Conservation (phyloP, 2,329 filamentous ascomycete species). For the Paraphaeosphaeria minitans region DNA sequence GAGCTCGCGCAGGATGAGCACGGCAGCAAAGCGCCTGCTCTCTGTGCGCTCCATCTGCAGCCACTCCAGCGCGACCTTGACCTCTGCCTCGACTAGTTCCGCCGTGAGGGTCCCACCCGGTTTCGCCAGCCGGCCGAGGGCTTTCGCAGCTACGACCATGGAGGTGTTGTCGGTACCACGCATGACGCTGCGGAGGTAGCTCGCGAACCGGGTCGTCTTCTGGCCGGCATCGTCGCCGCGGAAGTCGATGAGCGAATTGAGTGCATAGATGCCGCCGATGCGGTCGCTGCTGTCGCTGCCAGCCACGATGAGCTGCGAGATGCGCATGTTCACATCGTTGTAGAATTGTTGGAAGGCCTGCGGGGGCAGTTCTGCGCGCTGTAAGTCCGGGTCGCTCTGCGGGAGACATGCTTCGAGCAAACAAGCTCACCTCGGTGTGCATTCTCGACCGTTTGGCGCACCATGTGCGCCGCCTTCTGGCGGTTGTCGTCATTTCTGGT, state of each 20-base stretch:
- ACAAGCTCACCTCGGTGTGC: slow-evolving; percentile 52
- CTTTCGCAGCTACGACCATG: slow-evolving; percentile 87
- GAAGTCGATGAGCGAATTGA: slow-evolving; percentile 93
- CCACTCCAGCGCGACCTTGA: slow-evolving; percentile 96
- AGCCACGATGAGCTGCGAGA: slow-evolving; percentile 77
- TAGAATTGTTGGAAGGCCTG: slow-evolving; percentile 79
- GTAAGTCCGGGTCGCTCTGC: slow-evolving; percentile 24
- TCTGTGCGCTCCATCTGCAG: slow-evolving; percentile 94
- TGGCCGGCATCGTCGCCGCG: slow-evolving; percentile 91
- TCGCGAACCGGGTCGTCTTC: slow-evolving; percentile 93
- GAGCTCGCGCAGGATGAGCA: slow-evolving; percentile 86
- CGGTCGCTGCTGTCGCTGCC: slow-evolving; percentile 86
- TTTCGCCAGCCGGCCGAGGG: slow-evolving; percentile 86
- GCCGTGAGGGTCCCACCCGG: slow-evolving; percentile 93
- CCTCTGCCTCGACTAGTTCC: slow-evolving; percentile 94
- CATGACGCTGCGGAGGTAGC: slow-evolving; percentile 84
- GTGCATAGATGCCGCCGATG: slow-evolving; percentile 87
- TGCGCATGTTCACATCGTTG: slow-evolving; percentile 67
- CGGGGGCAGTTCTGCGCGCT: slow-evolving; percentile 69
- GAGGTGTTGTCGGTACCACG: slow-evolving; percentile 89
- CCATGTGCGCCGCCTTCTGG: slow-evolving; percentile 50
- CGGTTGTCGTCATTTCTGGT: slow-evolving; percentile 53
- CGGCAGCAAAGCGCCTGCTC: slow-evolving; percentile 89
- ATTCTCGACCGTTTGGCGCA: slow-evolving; percentile 51
- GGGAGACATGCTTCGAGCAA: slow-evolving; percentile 16